A percentile compares a stretch with the other conserved stretches of the same genome.
phyloP scores from a whole-genome alignment of 2,329 filamentous ascomycete species.

The Grosmannia penicillata region DNA sequence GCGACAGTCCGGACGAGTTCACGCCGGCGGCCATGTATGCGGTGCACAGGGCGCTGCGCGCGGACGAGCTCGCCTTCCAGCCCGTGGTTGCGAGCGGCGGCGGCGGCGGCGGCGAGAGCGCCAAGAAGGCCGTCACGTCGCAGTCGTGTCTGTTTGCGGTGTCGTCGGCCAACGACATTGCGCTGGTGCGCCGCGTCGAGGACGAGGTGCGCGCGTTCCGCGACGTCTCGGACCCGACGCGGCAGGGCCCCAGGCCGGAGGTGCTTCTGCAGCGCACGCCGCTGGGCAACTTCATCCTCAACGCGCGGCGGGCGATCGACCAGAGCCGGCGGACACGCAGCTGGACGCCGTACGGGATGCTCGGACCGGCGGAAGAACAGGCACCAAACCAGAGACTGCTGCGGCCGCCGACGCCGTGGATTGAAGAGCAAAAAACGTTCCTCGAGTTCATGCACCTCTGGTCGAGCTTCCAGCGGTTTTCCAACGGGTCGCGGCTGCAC shows the following conservation, averaged over 20 bases:
- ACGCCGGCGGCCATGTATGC: constrained; percentile 45
- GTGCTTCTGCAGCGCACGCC: constrained; percentile 10
- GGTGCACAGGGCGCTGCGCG: constrained; percentile 48
- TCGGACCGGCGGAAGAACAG: constrained; percentile 15
- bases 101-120: constrained; percentile 16
- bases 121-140: constrained; percentile 17
- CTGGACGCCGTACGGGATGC: constrained; percentile 35
- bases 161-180: constrained; percentile 37
- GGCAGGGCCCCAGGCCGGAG: constrained; percentile 11
- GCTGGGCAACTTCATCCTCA: constrained; percentile 30
- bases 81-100: constrained; percentile 20
- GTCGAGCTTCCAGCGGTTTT: constrained; percentile 42
- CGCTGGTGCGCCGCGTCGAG: constrained; percentile 33
- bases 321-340: constrained; percentile 31
- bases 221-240: constrained; percentile 18
- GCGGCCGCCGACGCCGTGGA: constrained; percentile 23
- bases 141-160: constrained; percentile 47
- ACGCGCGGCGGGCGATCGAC: constrained; percentile 35
- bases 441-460: constrained; percentile 58
- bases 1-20: constrained; percentile 19
- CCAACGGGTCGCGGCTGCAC: constrained; percentile 34
- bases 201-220: constrained; percentile 38
- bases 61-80: constrained; percentile 46
- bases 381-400: neutral
- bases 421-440: constrained; percentile 34